Evolutionary conservation across 2,329 filamentous ascomycete species (phyloP).

Genomic region (Didymella lethalis): DNA sequence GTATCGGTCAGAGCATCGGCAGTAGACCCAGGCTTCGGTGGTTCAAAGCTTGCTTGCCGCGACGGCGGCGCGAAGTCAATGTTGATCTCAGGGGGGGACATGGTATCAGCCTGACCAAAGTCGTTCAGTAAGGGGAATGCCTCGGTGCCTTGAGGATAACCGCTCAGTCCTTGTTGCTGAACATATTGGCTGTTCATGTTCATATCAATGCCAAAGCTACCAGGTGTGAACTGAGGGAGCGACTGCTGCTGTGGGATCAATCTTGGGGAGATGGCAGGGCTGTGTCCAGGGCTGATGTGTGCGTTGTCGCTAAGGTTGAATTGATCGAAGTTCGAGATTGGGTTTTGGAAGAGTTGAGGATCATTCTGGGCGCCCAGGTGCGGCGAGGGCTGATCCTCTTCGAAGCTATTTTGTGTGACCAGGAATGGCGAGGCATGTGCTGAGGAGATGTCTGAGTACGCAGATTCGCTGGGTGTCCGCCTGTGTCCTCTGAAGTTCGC

Average conservation of each 20-base stretch:
- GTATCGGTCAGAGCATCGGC: conserved; percentile 66
- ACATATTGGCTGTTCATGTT: conserved; percentile 58
- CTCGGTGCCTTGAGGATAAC: conserved; percentile 61
- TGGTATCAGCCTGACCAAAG: conserved; percentile 73
- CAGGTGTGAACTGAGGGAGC: conserved; percentile 59
- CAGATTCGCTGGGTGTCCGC: conserved; percentile 79
- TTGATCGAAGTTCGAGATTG: conserved; percentile 74
- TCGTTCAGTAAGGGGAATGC: conserved; percentile 64
- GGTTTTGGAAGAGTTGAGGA: conserved; percentile 74
- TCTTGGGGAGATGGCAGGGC: conserved; percentile 73
- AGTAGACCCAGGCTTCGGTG: conserved; percentile 67
- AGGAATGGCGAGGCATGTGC: conserved; percentile 85
- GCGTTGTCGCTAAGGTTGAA: conserved; percentile 71
- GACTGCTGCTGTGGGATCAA: conserved; percentile 71
- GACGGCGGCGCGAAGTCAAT: conserved; percentile 88
- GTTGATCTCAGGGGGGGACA: conserved; percentile 93
- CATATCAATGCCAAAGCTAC: conserved; percentile 58
- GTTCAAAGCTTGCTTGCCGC: conserved; percentile 70
- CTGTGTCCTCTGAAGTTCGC: conserved; percentile 79
- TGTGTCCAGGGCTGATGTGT: conserved; percentile 70
- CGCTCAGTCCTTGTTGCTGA: conserved; percentile 57
- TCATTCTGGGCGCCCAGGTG: conserved; percentile 78
- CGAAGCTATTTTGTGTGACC: conserved; percentile 79
- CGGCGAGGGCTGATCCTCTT: conserved; percentile 79
- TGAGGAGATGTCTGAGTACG: conserved; percentile 85